Conservation (phyloP, 2,329 filamentous ascomycete species). For the Chalaropsis ovoidea region DNA sequence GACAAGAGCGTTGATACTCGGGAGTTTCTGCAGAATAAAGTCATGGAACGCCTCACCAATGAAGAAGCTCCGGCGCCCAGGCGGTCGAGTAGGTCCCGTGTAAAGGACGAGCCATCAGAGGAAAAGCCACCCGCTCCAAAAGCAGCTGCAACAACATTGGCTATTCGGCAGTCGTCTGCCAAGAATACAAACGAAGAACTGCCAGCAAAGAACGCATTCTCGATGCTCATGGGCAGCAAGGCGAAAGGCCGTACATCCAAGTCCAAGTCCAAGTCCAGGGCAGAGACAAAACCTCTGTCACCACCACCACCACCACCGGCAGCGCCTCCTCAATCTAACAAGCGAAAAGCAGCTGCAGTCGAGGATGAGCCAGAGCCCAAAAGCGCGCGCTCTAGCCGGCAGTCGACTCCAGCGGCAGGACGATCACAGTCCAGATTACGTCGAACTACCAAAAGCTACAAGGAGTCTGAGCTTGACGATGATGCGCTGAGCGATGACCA, state of each 20-base stretch:
- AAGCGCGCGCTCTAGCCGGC: slow-evolving; percentile 62
- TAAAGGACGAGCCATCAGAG: slow-evolving; percentile 13
- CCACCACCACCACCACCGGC: background rate
- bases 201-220: slow-evolving; percentile 40
- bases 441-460: slow-evolving; percentile 31
- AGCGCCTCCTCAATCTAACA: slow-evolving; percentile 26
- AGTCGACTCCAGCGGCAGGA: slow-evolving; percentile 58
- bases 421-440: slow-evolving; percentile 40
- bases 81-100: slow-evolving; percentile 1
- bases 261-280: background rate
- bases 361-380: slow-evolving; percentile 44
- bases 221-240: slow-evolving; percentile 42
- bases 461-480: slow-evolving; percentile 46
- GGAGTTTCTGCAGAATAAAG: slow-evolving; percentile 73
- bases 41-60: slow-evolving; percentile 50
- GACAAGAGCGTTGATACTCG: slow-evolving; percentile 52
- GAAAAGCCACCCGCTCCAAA: background rate
- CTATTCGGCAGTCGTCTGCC: slow-evolving; percentile 8
- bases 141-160: slow-evolving; percentile 6
- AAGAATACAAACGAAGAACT: slow-evolving; percentile 24
- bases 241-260: background rate
- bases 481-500: slow-evolving; percentile 65
- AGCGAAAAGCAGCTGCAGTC: slow-evolving; percentile 28
- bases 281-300: background rate
- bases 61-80: slow-evolving; percentile 18